Percentiles rank a stretch among this genome's conserved stretches.
These are phyloP conservation scores for Globisporangium nunn DNA, from an alignment of 352 stramenopile genomes.

Conservation along the genomic window DNA sequence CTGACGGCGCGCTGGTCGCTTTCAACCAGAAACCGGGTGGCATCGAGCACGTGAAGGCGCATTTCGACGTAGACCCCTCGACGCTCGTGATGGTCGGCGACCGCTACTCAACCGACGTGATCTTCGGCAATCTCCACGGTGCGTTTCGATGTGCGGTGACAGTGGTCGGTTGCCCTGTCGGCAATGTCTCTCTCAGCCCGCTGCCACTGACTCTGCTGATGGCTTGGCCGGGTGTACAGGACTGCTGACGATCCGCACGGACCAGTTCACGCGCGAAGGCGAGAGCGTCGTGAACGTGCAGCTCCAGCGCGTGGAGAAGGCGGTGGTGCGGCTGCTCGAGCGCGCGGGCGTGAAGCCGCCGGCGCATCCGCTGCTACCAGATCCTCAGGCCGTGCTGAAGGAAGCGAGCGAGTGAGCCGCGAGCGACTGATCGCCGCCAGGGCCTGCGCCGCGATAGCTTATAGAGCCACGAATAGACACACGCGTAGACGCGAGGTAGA, in stretches of 20 bases:
- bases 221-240: constrained; percentile 24
- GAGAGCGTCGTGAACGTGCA: constrained; percentile 63
- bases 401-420: not conserved
- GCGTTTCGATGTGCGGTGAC: not conserved
- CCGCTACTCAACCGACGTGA: constrained; percentile 94
- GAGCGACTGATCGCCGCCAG: not conserved
- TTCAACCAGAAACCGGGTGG: constrained; percentile 85
- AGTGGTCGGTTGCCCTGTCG: no score
- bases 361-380: constrained; percentile 30
- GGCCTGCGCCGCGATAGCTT: not conserved
- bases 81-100: constrained; percentile 95
- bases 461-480: not conserved
- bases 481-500: not conserved
- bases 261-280: constrained; percentile 65
- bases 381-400: constrained; percentile 2
- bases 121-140: constrained; percentile 96
- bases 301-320: constrained; percentile 66
- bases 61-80: constrained; percentile 76
- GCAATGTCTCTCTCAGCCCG: no score
- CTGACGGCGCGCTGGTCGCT: not conserved
- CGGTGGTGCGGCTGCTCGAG: constrained; percentile 40
- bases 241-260: constrained; percentile 94
- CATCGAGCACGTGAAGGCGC: constrained; percentile 77
- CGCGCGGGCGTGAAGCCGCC: constrained; percentile 30
- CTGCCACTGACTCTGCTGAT: not conserved